Percentiles rank a stretch among this genome's conserved stretches.
Evolutionary conservation across 108 stramenopile genomes (phyloP).

Genomic region (Skeletonema marinoi): DNA sequence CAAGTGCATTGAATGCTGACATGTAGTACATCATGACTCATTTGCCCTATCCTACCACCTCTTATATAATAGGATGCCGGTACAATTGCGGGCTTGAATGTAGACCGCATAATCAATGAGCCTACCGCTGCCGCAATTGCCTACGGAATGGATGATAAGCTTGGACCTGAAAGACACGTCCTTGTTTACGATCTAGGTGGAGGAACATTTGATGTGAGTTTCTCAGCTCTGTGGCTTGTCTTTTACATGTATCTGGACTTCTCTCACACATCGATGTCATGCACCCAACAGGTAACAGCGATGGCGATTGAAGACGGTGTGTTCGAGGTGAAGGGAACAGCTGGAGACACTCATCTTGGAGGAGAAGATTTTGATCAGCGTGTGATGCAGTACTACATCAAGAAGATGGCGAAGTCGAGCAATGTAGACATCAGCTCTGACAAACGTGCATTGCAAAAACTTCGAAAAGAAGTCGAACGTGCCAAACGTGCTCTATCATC

Average conservation of each 20-base stretch:
- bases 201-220: constrained; percentile 74
- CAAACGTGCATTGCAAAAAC: constrained; percentile 72
- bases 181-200: constrained; percentile 82
- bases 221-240: no score
- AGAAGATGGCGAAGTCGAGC: constrained; percentile 69
- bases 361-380: constrained; percentile 86
- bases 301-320: constrained; percentile 78
- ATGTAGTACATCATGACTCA: neutral
- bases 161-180: constrained; percentile 66
- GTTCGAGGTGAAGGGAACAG: constrained; percentile 79
- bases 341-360: constrained; percentile 81
- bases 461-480: constrained; percentile 76
- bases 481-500: constrained; percentile 79
- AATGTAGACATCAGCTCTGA: constrained; percentile 59
- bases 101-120: constrained; percentile 87
- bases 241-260: constrained; percentile 87
- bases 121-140: constrained; percentile 84
- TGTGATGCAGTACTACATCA: constrained; percentile 78
- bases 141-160: constrained; percentile 83
- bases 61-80: constrained; percentile 62
- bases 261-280: constrained; percentile 94
- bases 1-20: neutral
- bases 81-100: constrained; percentile 68
- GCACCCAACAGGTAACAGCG: constrained; percentile 92
- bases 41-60: neutral